Percentiles rank a stretch among this genome's conserved stretches.
Evolutionary conservation across 1,139 yeast genomes (phyloP).

Genomic region (Candida sp.): DNA sequence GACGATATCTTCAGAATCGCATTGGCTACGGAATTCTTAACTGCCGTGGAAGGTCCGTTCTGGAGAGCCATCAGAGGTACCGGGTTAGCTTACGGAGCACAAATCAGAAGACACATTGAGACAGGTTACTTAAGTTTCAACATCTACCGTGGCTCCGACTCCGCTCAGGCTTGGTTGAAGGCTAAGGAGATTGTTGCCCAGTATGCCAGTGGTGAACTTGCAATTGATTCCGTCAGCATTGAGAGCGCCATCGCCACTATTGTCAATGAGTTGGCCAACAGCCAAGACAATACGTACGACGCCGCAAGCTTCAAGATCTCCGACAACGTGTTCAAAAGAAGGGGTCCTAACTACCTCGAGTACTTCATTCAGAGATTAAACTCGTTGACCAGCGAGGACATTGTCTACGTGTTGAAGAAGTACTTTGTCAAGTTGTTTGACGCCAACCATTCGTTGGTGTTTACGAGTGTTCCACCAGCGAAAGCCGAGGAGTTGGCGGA

Average conservation of each 20-base stretch:
- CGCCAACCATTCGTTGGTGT: constrained; percentile 57
- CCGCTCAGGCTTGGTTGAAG: constrained; percentile 68
- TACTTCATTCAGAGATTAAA: constrained; percentile 53
- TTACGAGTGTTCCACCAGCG: constrained; percentile 76
- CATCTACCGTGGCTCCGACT: constrained; percentile 87
- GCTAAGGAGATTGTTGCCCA: constrained; percentile 72
- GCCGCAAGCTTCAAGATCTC: constrained; percentile 71
- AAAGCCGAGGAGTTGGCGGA: constrained; percentile 52
- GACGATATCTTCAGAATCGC: constrained; percentile 74
- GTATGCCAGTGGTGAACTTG: constrained; percentile 54
- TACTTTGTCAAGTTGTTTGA: constrained; percentile 70
- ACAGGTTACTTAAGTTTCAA: constrained; percentile 68
- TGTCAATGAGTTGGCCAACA: constrained; percentile 71
- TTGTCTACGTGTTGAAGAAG: constrained; percentile 56
- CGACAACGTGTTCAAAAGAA: constrained; percentile 66
- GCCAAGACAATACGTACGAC: constrained; percentile 59
- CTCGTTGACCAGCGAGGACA: constrained; percentile 58
- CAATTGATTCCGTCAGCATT: constrained; percentile 61
- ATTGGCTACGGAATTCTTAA: constrained; percentile 77
- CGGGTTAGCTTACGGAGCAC: constrained; percentile 94
- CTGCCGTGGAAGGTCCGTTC: constrained; percentile 95
- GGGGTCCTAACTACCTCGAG: constrained; percentile 68
- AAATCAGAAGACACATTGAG: constrained; percentile 61
- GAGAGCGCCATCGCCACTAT: constrained; percentile 79
- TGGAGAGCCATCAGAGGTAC: constrained; percentile 98